Base-by-base conservation (phyloP, 495 filamentous ascomycete species). In the Xylaria palmicola region DNA sequence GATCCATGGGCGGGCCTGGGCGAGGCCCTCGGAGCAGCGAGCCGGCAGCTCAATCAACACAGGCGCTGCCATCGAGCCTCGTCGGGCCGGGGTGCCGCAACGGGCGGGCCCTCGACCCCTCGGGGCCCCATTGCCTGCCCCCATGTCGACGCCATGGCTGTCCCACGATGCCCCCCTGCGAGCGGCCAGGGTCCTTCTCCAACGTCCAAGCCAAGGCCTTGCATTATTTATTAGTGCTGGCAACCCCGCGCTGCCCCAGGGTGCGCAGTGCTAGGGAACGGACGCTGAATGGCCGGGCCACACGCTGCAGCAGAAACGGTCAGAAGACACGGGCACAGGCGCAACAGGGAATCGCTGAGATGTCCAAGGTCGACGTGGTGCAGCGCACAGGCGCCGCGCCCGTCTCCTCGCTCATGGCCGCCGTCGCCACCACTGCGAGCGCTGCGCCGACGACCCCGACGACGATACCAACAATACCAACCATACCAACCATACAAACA, bases 321-420 rank as follows among this genome's bases (percentile, higher is more conserved):
- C 69, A 71, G 64, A 69, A 69, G 69, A 71, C 66, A 69, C 63
- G 63, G 69, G 65, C 32, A 13, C 32, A 36, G 13, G 60, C 57
- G 62, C 54, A 64, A 58, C 55, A 68, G 62, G 66, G 54, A 66
- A 65, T 59, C 60, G 57, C 57, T 56, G 66, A 65, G 39, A 72
- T 72, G 69, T 72, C 69, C 67, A 72, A 72, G 64, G 67, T 69
- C 44, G 66, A 69, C 39, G 69, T 72, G 67, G 64, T 72, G 66
- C 69, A 69, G 69, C 65, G 66, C 64, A 65, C 67, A 67, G 52
- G 19, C 44, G 27, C 60, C 20, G 39, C 59, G 39, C 40, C 52
- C 56, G 57, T 71, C 66, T 66, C 69, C 69, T 72, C 69, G 60
- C 64, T 69, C 29, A 56, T 62, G 52, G 65, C 56, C 20, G 64